phyloP scores from a whole-genome alignment of 2,329 filamentous ascomycete genomes.

The Aspergillus nomiae region DNA sequence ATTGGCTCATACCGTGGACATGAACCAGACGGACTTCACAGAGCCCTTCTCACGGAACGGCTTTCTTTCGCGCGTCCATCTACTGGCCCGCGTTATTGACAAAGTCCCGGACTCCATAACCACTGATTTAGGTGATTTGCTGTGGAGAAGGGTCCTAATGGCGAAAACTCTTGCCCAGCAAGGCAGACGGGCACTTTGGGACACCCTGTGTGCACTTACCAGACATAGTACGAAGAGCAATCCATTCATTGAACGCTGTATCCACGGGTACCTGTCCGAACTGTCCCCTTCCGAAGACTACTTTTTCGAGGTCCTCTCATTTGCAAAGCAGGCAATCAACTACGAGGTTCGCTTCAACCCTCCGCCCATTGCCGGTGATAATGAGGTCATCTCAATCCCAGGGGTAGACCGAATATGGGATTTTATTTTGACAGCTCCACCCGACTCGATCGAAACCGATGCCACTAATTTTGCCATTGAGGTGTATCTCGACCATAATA shows the following conservation, averaged over 20 bases:
- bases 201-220: conserved; percentile 56
- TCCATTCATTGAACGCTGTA: conserved; percentile 47
- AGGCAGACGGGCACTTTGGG: conserved; percentile 70
- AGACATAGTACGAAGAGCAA: conserved; percentile 33
- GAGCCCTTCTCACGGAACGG: conserved; percentile 41
- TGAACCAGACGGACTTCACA: conserved; percentile 46
- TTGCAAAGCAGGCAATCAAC: conserved; percentile 44
- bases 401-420: conserved; percentile 77
- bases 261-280: conserved; percentile 44
- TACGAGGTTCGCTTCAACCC: conserved; percentile 60
- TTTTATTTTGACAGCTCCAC: conserved; percentile 70
- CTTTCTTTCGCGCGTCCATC: conserved; percentile 58
- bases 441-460: conserved; percentile 64
- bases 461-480: conserved; percentile 73
- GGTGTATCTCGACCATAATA: conserved; percentile 64
- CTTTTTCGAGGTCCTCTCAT: conserved; percentile 42
- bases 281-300: conserved; percentile 40
- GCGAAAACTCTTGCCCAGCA: conserved; percentile 59
- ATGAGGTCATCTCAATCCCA: conserved; percentile 47
- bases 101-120: conserved; percentile 65
- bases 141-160: conserved; percentile 77
- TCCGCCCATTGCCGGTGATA: conserved; percentile 46
- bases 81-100: conserved; percentile 61
- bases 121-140: conserved; percentile 59
- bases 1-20: conserved; percentile 57